phyloP scores from a whole-genome alignment of 2,329 filamentous ascomycete genomes.

The Ambrosiella beaveri region DNA sequence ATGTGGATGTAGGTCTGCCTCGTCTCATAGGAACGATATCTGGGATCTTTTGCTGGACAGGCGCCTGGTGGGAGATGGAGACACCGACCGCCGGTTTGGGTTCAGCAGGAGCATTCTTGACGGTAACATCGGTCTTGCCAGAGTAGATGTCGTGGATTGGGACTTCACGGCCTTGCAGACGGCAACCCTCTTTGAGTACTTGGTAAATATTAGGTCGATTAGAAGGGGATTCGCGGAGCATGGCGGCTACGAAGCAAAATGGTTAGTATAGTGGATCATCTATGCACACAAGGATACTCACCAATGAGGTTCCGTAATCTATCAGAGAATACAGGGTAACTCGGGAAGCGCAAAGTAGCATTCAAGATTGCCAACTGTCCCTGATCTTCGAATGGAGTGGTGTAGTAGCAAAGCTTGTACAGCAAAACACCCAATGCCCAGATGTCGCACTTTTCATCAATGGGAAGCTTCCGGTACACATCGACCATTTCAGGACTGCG shows the following conservation, averaged over 20 bases:
- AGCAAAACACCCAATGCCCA: slow-evolving; percentile 90
- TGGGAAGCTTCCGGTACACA: slow-evolving; percentile 87
- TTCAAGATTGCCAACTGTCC: slow-evolving; percentile 95
- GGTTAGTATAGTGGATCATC: not conserved
- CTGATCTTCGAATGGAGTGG: slow-evolving; percentile 93
- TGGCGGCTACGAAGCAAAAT: slow-evolving; percentile 43
- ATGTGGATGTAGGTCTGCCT: slow-evolving; percentile 41
- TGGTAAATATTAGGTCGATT: slow-evolving; percentile 83
- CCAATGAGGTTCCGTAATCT: slow-evolving; percentile 78
- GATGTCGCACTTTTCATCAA: slow-evolving; percentile 97
- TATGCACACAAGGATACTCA: slow-evolving; percentile 21
- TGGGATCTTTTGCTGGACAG: slow-evolving; percentile 57
- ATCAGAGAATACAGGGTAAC: slow-evolving; percentile 77
- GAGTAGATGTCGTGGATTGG: slow-evolving; percentile 80
- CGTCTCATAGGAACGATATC: slow-evolving; percentile 89
- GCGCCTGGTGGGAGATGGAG: slow-evolving; percentile 58
- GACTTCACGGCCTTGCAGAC: slow-evolving; percentile 72
- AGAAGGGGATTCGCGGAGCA: slow-evolving; percentile 72
- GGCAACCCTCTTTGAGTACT: slow-evolving; percentile 69
- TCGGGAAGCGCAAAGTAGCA: slow-evolving; percentile 81
- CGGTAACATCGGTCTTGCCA: slow-evolving; percentile 34
- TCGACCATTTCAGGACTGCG: slow-evolving; percentile 98
- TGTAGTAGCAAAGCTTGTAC: slow-evolving; percentile 99
- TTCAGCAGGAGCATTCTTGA: slow-evolving; percentile 36
- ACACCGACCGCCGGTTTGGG: slow-evolving; percentile 50